phyloP scores from a whole-genome alignment of 1,139 yeast species.

The Suhomyces atakaporum region DNA sequence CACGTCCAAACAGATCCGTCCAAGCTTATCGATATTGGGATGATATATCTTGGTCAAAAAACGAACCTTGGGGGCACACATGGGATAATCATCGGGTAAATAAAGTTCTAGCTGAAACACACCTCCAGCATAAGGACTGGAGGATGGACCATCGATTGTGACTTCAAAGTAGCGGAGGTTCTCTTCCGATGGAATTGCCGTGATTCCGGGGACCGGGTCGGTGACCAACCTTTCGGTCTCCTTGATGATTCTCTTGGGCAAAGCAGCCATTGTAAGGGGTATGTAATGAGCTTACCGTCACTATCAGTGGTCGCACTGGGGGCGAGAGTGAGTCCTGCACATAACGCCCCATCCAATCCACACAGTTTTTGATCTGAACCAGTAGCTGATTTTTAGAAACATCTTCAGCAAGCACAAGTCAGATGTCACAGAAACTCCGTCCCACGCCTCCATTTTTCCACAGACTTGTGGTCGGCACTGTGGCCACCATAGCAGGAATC shows the following conservation, averaged over 20 bases:
- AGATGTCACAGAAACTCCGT: constrained; percentile 16
- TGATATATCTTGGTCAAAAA: constrained; percentile 93
- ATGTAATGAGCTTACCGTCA: background rate
- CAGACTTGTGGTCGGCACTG: constrained; percentile 38
- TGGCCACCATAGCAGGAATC: constrained; percentile 38
- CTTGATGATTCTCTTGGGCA: constrained; percentile 88
- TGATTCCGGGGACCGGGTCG: constrained; percentile 96
- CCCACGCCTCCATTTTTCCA: constrained; percentile 42
- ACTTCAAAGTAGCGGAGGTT: constrained; percentile 86
- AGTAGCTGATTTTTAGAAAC: too few species aligned
- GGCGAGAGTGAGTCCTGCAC: too few species aligned
- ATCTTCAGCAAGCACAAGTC: too few species aligned
- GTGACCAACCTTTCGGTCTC: constrained; percentile 90
- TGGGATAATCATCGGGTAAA: constrained; percentile 87
- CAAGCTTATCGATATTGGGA: constrained; percentile 93
- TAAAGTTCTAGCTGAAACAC: constrained; percentile 73
- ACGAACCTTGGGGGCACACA: constrained; percentile 93
- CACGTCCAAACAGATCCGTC: constrained; percentile 93
- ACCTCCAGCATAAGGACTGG: constrained; percentile 83
- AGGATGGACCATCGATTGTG: constrained; percentile 85
- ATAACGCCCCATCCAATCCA: too few species aligned
- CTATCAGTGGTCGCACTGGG: constrained; percentile 1
- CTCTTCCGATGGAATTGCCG: constrained; percentile 91
- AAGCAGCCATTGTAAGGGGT: constrained; percentile 50
- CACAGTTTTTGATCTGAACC: too few species aligned